Conservation (phyloP, 106 monocot genomes). For the Iris macrosiphon region DNA sequence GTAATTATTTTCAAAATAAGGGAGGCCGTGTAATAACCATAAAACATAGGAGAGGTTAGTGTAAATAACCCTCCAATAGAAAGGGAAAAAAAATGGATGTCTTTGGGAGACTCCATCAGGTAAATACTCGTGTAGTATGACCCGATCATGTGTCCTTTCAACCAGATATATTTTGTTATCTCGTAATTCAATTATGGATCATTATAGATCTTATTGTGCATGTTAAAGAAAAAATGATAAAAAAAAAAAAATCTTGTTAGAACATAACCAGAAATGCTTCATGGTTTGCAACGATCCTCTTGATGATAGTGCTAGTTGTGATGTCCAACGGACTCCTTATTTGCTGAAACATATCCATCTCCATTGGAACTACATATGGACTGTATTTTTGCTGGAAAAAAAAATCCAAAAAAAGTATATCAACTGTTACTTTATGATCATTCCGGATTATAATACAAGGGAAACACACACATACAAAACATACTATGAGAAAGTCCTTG, state of each 20-base stretch:
- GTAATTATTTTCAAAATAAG: no score
- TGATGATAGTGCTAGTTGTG: constrained; percentile 77
- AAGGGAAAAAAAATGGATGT: no score
- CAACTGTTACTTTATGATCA: background rate
- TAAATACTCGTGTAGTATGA: no score
- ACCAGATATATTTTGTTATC: no score
- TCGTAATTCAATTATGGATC: no score
- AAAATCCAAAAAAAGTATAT: no score
- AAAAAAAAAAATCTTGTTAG: background rate
- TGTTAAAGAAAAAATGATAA: background rate
- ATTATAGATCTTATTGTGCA: background rate
- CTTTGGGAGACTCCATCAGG: no score
- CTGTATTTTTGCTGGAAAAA: constrained; percentile 39
- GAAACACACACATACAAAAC: background rate
- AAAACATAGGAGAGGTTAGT: no score
- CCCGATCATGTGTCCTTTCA: no score
- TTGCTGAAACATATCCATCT: constrained; percentile 49
- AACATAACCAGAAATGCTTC: constrained; percentile 64
- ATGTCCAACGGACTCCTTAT: constrained; percentile 64
- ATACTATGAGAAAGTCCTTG: constrained; percentile 53
- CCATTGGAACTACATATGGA: constrained; percentile 60
- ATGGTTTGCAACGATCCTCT: constrained; percentile 65
- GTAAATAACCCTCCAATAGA: no score
- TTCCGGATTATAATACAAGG: background rate
- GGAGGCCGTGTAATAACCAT: no score